Base-by-base conservation (phyloP, 192 early-diverging fungal species). In the Umbelopsis sp. region DNA sequence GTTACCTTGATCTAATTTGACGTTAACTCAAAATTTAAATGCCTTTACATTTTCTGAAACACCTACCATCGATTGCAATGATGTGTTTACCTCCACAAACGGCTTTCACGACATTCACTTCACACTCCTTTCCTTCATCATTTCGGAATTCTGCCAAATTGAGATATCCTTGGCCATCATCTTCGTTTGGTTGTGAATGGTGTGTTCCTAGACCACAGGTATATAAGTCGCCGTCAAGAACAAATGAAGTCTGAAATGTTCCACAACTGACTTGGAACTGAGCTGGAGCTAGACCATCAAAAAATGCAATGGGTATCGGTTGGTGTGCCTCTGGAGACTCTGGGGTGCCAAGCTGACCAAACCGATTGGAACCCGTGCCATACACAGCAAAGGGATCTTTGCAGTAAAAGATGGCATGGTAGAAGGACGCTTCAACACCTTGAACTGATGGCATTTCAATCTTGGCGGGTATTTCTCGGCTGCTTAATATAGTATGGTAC, bases 321-420 rank as follows among this genome's bases (percentile, higher is more conserved):
- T 14, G 17, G 4, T 17, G 26, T 11, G 31, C 2, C 12, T 7
- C 4, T 3, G 56, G 26, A 34, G 56, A 17, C 6, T 62, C 56
- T 29, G 56, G 56, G 32, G 56, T 34, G 2, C 56, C 56, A 20
- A 62, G 56, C 17, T 62, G 56, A 29, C 25, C 56, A 62, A 62
- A 62, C 20, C 56, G 26, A 62, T 62, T 62, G 11, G 56, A 62
- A 0, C 56, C 56, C 10, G 34, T 29, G 12, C 56, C 56, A 14
- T 62, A 62, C 31, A 62, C 20, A 7, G 29, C 56, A 20, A 34
- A 34, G 16, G 56, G 56, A 17, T 10, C 12, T 0, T 32, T 32
- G 11, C 25, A 20, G 26, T 62, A 34, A 1, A 62, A 32, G 7
- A 62, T 34, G 17, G 56, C 56, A 62, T 62, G 56, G 20, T 62